Conservation (phyloP, 2,329 filamentous ascomycete species). For the Incumbomyces delicatus region DNA sequence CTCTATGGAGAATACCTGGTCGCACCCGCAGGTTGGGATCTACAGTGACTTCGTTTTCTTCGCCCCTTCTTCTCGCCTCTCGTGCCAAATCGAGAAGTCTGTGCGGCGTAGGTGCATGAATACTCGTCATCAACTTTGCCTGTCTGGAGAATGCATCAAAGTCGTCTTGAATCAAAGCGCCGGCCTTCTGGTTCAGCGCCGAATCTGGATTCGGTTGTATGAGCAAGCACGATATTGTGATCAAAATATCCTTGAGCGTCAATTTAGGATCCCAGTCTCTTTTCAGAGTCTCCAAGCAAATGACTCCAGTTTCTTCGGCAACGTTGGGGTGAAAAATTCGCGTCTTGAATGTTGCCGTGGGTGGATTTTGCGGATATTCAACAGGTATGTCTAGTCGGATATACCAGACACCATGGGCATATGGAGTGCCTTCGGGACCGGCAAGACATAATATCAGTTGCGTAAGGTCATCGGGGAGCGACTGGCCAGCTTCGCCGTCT, state of each 20-base stretch:
- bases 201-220: slow-evolving; percentile 57
- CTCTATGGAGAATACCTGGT: too few species aligned
- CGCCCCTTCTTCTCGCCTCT: slow-evolving; percentile 47
- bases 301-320: slow-evolving; percentile 50
- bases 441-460: slow-evolving; percentile 49
- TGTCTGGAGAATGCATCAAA: slow-evolving; percentile 48
- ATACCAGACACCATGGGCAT: slow-evolving; percentile 49
- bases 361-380: slow-evolving; percentile 35
- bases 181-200: slow-evolving; percentile 52
- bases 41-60: slow-evolving; percentile 37
- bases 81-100: slow-evolving; percentile 35
- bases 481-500: slow-evolving; percentile 26
- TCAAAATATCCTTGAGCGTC: slow-evolving; percentile 49
- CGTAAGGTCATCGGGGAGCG: slow-evolving; percentile 44
- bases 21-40: neutral
- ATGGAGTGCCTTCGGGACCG: slow-evolving; percentile 52
- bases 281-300: slow-evolving; percentile 57
- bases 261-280: slow-evolving; percentile 51
- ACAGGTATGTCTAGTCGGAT: slow-evolving; percentile 50
- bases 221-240: slow-evolving; percentile 52
- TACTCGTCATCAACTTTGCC: slow-evolving; percentile 52
- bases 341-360: slow-evolving; percentile 51
- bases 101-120: slow-evolving; percentile 47
- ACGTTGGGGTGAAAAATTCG: slow-evolving; percentile 57
- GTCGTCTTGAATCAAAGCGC: slow-evolving; percentile 49